A percentile compares a stretch with the other conserved stretches of the same genome.
Conservation (phyloP, 192 early-diverging fungal species). For the Coemansia sp. region DNA sequence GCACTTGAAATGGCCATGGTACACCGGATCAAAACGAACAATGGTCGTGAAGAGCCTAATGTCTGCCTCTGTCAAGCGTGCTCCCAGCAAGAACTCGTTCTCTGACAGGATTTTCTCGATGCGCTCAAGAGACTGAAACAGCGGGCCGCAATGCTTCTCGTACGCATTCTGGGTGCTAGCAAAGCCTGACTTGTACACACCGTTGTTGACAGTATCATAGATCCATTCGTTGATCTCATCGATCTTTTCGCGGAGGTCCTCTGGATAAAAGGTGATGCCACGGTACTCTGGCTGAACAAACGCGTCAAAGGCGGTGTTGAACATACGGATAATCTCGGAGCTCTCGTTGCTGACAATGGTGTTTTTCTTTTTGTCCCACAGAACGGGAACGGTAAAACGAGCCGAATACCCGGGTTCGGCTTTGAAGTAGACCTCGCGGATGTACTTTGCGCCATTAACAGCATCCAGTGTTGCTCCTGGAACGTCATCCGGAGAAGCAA, state of each 20-base stretch:
- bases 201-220: slow-evolving; percentile 94
- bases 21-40: slow-evolving; percentile 92
- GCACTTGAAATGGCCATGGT: slow-evolving; percentile 95
- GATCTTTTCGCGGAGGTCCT: slow-evolving; percentile 69
- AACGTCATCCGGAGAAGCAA: slow-evolving; percentile 66
- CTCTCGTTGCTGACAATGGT: slow-evolving; percentile 98
- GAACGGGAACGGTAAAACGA: slow-evolving; percentile 89
- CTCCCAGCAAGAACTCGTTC: slow-evolving; percentile 75
- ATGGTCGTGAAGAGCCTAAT: slow-evolving; percentile 94
- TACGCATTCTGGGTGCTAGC: slow-evolving; percentile 86
- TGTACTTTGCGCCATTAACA: slow-evolving; percentile 69
- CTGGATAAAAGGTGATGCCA: slow-evolving; percentile 79
- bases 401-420: slow-evolving; percentile 71
- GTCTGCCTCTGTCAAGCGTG: slow-evolving; percentile 90
- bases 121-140: slow-evolving; percentile 79
- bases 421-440: slow-evolving; percentile 92
- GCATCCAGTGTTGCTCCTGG: slow-evolving; percentile 78
- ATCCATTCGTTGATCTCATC: slow-evolving; percentile 89
- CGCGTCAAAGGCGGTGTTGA: slow-evolving; percentile 88
- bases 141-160: slow-evolving; percentile 65
- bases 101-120: slow-evolving; percentile 78
- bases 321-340: slow-evolving; percentile 93
- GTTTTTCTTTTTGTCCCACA: slow-evolving; percentile 92
- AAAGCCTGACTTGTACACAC: slow-evolving; percentile 93
- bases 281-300: slow-evolving; percentile 63